Base-by-base conservation (phyloP, 345 rosid genomes). In the Populus davidiana region DNA sequence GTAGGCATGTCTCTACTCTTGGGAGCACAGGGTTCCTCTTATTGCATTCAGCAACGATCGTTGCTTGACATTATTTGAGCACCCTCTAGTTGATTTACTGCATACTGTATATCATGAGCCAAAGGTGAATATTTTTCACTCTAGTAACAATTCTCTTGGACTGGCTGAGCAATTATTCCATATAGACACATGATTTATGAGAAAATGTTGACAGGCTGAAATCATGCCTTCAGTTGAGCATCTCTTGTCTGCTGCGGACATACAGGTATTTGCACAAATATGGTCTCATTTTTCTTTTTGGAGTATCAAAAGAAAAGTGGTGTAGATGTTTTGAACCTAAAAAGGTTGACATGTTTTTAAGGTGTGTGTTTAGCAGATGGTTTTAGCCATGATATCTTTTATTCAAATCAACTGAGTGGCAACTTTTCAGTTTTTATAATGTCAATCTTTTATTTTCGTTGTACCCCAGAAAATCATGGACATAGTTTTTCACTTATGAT, bases 1-100 rank as follows among this genome's bases (percentile, higher is more conserved):
- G 86, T 89, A 96, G 99, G 87, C 95, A 5, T 90, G 86, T 72
- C 75, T 81, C 38, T 96, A 90, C 85, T 96, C 98, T 74, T 78
- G 83, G 87, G 88, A 92, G 88, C 92, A 93, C 64, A 85, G 86
- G 78, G 84, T 94, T 86, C 99, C 98, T 79, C 90, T 96, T n/a
- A 79, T 96, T 70, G 98, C 98, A 71, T 96, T 92, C 83, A 74
- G 94, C 75, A 87, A 86, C 62, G 93, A 86, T 81, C 95, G 94
- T 33, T 94, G 97, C 86, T 88, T 96, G 72, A 92, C 97, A 6
- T 82, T 94, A 65, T 96, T 91, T 82, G 91, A 90, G 77, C 94
- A 96, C 80, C 97, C 95, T 69, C 90, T 88, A 47, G 91, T 96
- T 29, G 87, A 92, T 70, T 86, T 92, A 47, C 86, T 96, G 73